These are phyloP conservation scores for Pisolithus albus DNA, from an alignment of 768 basidiomycete genomes.

Conservation along the genomic window DNA sequence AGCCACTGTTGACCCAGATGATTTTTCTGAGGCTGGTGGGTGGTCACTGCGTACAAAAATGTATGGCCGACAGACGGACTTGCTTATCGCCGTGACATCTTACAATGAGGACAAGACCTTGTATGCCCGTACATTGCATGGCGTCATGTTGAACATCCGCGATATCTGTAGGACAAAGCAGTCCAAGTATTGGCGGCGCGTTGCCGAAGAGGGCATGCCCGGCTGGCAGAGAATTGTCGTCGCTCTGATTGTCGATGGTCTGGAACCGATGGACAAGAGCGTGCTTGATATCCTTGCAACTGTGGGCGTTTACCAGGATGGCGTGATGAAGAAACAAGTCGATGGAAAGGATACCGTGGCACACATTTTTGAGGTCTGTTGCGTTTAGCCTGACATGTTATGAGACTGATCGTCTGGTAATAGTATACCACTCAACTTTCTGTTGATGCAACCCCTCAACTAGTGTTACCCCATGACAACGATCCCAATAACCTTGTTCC, in stretches of 20 bases:
- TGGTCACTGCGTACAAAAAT: constrained; percentile 79
- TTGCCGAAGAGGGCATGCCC: constrained; percentile 76
- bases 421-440: constrained; percentile 97
- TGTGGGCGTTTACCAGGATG: constrained; percentile 90
- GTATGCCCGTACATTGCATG: constrained; percentile 88
- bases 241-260: constrained; percentile 85
- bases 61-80: constrained; percentile 86
- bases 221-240: constrained; percentile 91
- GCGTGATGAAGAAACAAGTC: constrained; percentile 89
- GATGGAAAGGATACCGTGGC: constrained; percentile 86
- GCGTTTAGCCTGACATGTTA: not conserved
- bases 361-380: constrained; percentile 85
- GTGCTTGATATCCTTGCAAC: constrained; percentile 86
- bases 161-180: constrained; percentile 96
- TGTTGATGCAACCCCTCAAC: constrained; percentile 82
- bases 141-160: constrained; percentile 96
- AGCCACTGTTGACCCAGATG: constrained; percentile 87
- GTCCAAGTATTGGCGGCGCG: constrained; percentile 83
- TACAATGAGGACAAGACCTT: constrained; percentile 91
- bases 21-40: constrained; percentile 71
- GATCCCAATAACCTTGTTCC: constrained; percentile 91
- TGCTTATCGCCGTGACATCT: constrained; percentile 90
- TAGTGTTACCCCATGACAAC: constrained; percentile 83
- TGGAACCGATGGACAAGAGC: constrained; percentile 93
- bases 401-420: constrained; percentile 1